Evolutionary conservation across 2,329 filamentous ascomycete species (phyloP).

Genomic region (Cryphonectria nitschkei): DNA sequence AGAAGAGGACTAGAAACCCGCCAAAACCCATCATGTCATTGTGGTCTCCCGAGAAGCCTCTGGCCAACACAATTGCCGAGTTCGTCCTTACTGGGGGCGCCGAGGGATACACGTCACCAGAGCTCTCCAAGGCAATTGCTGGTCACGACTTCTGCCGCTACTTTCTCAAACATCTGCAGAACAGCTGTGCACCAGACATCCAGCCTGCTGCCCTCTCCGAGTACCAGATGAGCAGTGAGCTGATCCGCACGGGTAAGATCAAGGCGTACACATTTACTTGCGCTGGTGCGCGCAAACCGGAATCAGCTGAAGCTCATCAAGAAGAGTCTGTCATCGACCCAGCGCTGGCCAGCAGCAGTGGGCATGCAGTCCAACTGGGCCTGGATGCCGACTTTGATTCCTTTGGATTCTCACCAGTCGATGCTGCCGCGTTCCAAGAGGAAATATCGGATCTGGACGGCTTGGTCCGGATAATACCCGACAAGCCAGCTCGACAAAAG

Average conservation of each 20-base stretch:
- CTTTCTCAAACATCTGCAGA: slow-evolving; percentile 39
- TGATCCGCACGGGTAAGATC: slow-evolving; percentile 45
- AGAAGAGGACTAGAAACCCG: slow-evolving; percentile 23
- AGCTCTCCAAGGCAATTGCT: slow-evolving; percentile 41
- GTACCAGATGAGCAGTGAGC: slow-evolving; percentile 43
- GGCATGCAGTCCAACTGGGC: neutral
- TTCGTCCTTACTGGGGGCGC: slow-evolving; percentile 38
- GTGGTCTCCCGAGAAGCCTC: slow-evolving; percentile 42
- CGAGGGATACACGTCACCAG: slow-evolving; percentile 41
- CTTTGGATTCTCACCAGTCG: slow-evolving; percentile 19
- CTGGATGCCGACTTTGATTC: neutral
- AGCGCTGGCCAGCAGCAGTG: slow-evolving; percentile 6
- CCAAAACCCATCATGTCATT: slow-evolving; percentile 24
- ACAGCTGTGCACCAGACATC: slow-evolving; percentile 39
- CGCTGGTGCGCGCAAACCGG: slow-evolving; percentile 9
- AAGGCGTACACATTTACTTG: slow-evolving; percentile 47
- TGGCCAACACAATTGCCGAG: slow-evolving; percentile 42
- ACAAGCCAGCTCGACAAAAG: neutral
- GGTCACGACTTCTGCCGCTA: slow-evolving; percentile 43
- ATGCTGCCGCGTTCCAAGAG: slow-evolving; percentile 15
- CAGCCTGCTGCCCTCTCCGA: slow-evolving; percentile 46
- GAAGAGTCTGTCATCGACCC: slow-evolving; percentile 22
- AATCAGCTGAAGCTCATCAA: neutral
- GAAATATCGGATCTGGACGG: slow-evolving; percentile 13
- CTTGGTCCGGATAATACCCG: slow-evolving; percentile 15